phyloP scores from a whole-genome alignment of 495 filamentous ascomycete genomes.

The Neurospora tetraspora region DNA sequence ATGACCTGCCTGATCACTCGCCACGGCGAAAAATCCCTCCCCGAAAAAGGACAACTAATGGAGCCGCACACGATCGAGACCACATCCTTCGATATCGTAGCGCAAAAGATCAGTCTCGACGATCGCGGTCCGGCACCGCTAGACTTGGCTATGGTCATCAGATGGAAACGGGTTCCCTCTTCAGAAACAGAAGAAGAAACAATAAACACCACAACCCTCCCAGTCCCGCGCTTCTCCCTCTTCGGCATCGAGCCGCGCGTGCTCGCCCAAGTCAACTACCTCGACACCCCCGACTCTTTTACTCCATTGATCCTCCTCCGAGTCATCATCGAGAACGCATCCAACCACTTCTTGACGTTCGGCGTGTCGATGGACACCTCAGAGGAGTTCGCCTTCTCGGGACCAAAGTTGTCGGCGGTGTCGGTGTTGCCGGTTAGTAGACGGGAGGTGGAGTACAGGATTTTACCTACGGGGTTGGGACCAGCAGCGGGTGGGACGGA shows the following conservation, averaged over 20 bases:
- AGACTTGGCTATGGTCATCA: slow-evolving; percentile 64
- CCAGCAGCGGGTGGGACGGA: too few relatives aligned
- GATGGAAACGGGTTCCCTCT: slow-evolving; percentile 51
- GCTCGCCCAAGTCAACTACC: slow-evolving; percentile 52
- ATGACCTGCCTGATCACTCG: slow-evolving; percentile 12
- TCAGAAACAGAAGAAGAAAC: background rate
- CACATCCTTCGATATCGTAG: slow-evolving; percentile 57
- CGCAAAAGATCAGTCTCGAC: slow-evolving; percentile 66
- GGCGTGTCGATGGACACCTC: slow-evolving; percentile 82
- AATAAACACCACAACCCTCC: slow-evolving; percentile 48
- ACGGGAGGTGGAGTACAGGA: slow-evolving; percentile 54
- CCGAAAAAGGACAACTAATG: slow-evolving; percentile 23
- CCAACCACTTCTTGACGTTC: slow-evolving; percentile 88
- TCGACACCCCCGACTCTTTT: slow-evolving; percentile 4
- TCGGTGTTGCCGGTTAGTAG: slow-evolving; percentile 73
- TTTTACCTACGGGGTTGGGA: slow-evolving; percentile 41
- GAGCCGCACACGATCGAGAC: slow-evolving; percentile 55
- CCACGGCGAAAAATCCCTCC: slow-evolving; percentile 12
- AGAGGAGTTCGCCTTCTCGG: slow-evolving; percentile 89
- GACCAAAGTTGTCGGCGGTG: slow-evolving; percentile 65
- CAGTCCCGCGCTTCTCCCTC: slow-evolving; percentile 67
- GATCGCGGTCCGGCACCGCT: slow-evolving; percentile 63
- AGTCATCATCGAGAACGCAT: slow-evolving; percentile 87
- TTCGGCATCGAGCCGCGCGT: slow-evolving; percentile 82
- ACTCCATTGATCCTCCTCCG: slow-evolving; percentile 26